Conservation (phyloP, 2,329 filamentous ascomycete species). For the Orbilia quercus region DNA sequence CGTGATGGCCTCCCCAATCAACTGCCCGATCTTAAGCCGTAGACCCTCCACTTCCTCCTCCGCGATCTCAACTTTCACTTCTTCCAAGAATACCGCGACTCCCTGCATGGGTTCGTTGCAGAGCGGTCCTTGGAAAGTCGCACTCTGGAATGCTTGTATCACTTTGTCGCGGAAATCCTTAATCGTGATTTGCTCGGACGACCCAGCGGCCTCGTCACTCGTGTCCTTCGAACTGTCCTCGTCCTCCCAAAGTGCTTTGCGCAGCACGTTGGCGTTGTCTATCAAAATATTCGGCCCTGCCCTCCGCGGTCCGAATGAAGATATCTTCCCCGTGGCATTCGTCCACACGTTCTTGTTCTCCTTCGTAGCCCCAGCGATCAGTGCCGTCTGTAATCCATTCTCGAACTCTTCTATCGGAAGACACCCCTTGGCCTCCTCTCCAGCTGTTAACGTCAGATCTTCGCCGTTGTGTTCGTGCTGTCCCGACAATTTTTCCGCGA, state of each 20-base stretch:
- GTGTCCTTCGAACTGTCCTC: slow-evolving; percentile 58
- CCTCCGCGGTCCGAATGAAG: slow-evolving; percentile 87
- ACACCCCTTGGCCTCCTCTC: slow-evolving; percentile 71
- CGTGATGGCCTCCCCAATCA: slow-evolving; percentile 94
- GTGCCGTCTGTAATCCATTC: slow-evolving; percentile 73
- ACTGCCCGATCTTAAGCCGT: slow-evolving; percentile 76
- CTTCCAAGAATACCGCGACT: slow-evolving; percentile 88
- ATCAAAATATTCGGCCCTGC: slow-evolving; percentile 90
- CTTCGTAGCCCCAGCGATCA: slow-evolving; percentile 74
- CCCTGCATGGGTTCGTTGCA: slow-evolving; percentile 95
- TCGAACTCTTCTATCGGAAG: slow-evolving; percentile 82
- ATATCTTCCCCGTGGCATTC: slow-evolving; percentile 79
- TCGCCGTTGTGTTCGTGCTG: slow-evolving; percentile 64
- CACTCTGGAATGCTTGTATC: slow-evolving; percentile 91
- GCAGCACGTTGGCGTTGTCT: slow-evolving; percentile 67
- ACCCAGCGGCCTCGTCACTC: slow-evolving; percentile 58
- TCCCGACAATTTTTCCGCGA: slow-evolving; percentile 75
- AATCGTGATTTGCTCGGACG: slow-evolving; percentile 63
- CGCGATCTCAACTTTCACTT: slow-evolving; percentile 72
- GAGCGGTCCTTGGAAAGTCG: slow-evolving; percentile 85
- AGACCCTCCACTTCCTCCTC: slow-evolving; percentile 67
- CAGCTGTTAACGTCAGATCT: slow-evolving; percentile 65
- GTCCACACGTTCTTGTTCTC: slow-evolving; percentile 81
- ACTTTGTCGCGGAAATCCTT: slow-evolving; percentile 89
- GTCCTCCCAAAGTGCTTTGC: slow-evolving; percentile 71